Evolutionary conservation across 495 filamentous ascomycete genomes (phyloP).

Genomic region (Parmelia sp.): DNA sequence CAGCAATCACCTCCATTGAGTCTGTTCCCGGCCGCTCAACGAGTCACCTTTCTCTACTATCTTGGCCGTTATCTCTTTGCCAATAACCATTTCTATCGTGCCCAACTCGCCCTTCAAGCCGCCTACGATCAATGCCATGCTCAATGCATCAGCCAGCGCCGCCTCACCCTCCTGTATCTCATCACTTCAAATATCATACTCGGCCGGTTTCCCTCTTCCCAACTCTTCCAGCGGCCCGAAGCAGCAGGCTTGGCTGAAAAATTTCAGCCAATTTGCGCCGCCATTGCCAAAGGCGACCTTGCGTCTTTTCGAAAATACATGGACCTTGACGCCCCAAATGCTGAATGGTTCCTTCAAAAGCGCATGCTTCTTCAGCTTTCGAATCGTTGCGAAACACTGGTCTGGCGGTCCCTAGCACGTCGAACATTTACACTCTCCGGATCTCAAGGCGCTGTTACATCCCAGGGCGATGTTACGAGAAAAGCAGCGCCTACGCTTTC

Average conservation of each 20-base stretch:
- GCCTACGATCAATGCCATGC: slow-evolving; percentile 75
- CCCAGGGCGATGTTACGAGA: slow-evolving; percentile 37
- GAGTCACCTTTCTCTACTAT: slow-evolving; percentile 90
- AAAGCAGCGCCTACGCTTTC: slow-evolving; percentile 51
- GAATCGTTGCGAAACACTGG: slow-evolving; percentile 67
- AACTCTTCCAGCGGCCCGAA: slow-evolving; percentile 65
- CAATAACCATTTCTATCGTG: slow-evolving; percentile 70
- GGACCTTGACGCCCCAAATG: slow-evolving; percentile 41
- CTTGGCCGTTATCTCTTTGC: slow-evolving; percentile 83
- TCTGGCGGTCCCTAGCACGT: slow-evolving; percentile 79
- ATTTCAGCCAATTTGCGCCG: slow-evolving; percentile 65
- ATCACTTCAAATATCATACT: slow-evolving; percentile 77
- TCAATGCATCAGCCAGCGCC: slow-evolving; percentile 61
- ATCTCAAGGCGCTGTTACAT: slow-evolving; percentile 41
- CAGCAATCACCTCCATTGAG: slow-evolving; percentile 71
- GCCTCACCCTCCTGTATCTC: slow-evolving; percentile 75
- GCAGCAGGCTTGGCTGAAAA: slow-evolving; percentile 59
- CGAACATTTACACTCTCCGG: slow-evolving; percentile 64
- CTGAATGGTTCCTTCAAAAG: slow-evolving; percentile 68
- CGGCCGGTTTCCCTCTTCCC: slow-evolving; percentile 69
- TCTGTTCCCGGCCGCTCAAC: slow-evolving; percentile 78
- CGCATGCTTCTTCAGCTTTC: slow-evolving; percentile 66
- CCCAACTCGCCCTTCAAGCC: slow-evolving; percentile 63
- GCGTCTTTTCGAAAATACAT: slow-evolving; percentile 66
- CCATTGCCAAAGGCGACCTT: slow-evolving; percentile 76